Base-by-base conservation (phyloP, 2,329 filamentous ascomycete genomes). In the Dactylella cylindrospora region DNA sequence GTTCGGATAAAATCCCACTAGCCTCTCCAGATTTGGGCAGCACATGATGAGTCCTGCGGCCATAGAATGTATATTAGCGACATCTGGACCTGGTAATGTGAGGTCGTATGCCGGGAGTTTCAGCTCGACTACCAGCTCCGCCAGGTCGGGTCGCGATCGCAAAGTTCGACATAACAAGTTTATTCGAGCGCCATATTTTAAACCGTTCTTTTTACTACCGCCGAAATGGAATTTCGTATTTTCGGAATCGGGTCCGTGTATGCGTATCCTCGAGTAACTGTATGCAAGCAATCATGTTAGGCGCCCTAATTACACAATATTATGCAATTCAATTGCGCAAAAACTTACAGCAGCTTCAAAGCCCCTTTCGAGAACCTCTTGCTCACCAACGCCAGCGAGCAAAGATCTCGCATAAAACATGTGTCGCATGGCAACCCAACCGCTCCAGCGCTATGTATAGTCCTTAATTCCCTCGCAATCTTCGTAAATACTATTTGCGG, bases 321-420 rank as follows among this genome's bases (percentile, higher is more conserved):
- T 41, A 20, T 40, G 23, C 29, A 39, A 9, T 31, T 31, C 33
- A 23, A 32, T 32, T 17, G 29, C 36, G 22, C 33, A 13, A 33
- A 17, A 10, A 50, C 59, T 5, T 64, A 64, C 59, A 64, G 26
- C 23, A 54, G 45, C 33, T 33, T 26, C 15, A 64, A 28, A 45
- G 51, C 49, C 19, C 59, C 59, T 12, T 50, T 55, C n/a, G 49
- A 64, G 23, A 50, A 64, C 35, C 50, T 44, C 39, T 64, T 64
- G 36, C 35, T 51, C 20, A 50, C 45, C 8, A 64, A 35, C 29
- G 51, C 44, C 15, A 64, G 44, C 8, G 59, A 64, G 39, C 59
- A 64, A 23, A 64, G 43, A 35, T 64, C 59, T 22, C 59, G 43
- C 59, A 64, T 64, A 45, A 64, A 64, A 40, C 59, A 64, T 26